Evolutionary conservation across 768 basidiomycete genomes (phyloP).

Genomic region (Macrolepiota albuminosa): DNA sequence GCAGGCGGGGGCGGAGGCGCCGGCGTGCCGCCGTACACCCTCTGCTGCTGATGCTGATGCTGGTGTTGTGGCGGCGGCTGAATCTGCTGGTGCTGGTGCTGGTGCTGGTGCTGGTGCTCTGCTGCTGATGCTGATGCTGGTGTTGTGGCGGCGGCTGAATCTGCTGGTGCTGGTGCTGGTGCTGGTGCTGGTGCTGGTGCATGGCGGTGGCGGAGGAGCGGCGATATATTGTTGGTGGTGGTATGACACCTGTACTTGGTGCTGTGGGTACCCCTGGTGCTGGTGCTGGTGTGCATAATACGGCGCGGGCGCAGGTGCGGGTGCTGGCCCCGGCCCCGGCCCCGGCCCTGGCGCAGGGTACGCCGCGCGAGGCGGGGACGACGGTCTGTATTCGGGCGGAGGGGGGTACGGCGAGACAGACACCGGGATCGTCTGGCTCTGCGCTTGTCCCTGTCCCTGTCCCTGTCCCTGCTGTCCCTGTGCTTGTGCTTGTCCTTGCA

Average conservation of each 20-base stretch:
- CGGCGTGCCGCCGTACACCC: conserved; percentile 23
- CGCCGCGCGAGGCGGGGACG: neutral
- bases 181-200: conserved; percentile 17
- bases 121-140: neutral
- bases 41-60: neutral
- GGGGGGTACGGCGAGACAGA: neutral
- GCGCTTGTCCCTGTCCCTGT: neutral
- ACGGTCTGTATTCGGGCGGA: neutral
- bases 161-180: conserved; percentile 19
- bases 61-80: conserved; percentile 20
- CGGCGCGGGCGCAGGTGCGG: neutral
- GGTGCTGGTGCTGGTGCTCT: no score
- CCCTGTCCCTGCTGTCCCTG: neutral
- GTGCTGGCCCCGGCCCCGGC: neutral
- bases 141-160: conserved; percentile 22
- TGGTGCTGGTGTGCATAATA: neutral
- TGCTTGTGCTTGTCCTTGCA: neutral
- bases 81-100: conserved; percentile 21
- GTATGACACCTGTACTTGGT: neutral
- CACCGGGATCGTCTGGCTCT: neutral
- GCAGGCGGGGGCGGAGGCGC: conserved; percentile 9
- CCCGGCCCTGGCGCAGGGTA: neutral
- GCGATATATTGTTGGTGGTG: neutral
- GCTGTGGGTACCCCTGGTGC: neutral
- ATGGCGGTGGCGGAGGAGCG: neutral